Evolutionary conservation across 805 yeast species (phyloP).

Genomic region (Babjeviella inositovora): DNA sequence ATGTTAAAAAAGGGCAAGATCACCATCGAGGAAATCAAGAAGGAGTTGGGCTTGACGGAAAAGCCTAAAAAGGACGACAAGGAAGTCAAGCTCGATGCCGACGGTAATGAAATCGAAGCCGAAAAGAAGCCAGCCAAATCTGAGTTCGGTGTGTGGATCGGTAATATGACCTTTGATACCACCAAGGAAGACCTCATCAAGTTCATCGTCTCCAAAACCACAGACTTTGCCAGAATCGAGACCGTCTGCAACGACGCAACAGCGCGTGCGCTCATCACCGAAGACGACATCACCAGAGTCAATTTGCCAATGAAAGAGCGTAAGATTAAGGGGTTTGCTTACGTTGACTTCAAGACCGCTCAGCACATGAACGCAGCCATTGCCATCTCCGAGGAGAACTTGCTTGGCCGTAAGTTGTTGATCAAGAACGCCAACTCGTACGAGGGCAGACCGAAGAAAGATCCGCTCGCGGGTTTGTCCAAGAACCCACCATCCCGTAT

Average conservation of each 20-base stretch:
- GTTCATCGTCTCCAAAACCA: constrained; percentile 48
- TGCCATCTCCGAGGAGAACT: constrained; percentile 47
- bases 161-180: constrained; percentile 80
- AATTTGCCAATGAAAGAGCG: constrained; percentile 64
- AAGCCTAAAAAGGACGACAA: constrained; percentile 11
- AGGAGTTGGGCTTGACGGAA: constrained; percentile 16
- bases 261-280: constrained; percentile 17
- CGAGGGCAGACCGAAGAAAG: constrained; percentile 73
- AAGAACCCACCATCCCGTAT: constrained; percentile 84
- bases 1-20: constrained; percentile 63
- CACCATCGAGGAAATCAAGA: constrained; percentile 37
- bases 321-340: constrained; percentile 74
- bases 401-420: constrained; percentile 76
- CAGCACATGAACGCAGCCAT: constrained; percentile 49
- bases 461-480: constrained; percentile 23
- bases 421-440: constrained; percentile 70
- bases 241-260: constrained; percentile 4
- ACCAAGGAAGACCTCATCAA: constrained; percentile 54
- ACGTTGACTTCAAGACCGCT: constrained; percentile 58
- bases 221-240: constrained; percentile 13
- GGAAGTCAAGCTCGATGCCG: constrained; percentile 8
- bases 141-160: constrained; percentile 81
- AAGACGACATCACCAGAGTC: constrained; percentile 52
- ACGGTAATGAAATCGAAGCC: constrained; percentile 11
- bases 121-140: constrained; percentile 22